These are phyloP conservation scores for Euphorbia lathyris DNA, from an alignment of 345 rosid species.

Conservation along the genomic window DNA sequence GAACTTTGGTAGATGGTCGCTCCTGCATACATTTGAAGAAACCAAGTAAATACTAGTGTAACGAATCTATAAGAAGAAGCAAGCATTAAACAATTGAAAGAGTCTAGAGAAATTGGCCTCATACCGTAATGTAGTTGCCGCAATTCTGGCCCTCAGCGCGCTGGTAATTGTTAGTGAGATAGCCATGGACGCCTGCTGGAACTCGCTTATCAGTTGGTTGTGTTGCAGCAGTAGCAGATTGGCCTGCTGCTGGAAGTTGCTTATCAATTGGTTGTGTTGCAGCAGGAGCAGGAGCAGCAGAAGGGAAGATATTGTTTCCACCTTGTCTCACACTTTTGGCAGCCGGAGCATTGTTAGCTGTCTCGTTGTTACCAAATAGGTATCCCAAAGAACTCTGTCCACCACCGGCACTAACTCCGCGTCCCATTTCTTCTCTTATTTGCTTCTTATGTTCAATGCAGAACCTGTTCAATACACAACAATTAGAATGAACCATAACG, in stretches of 20 bases:
- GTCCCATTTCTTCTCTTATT: conserved; percentile 18
- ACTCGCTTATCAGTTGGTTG: conserved; percentile 6
- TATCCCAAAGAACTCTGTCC: conserved; percentile 35
- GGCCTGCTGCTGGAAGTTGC: conserved; percentile 21
- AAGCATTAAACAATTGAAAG: neutral
- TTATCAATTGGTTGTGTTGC: conserved; percentile 12
- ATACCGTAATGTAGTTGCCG: conserved; percentile 35
- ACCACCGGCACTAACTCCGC: conserved; percentile 34
- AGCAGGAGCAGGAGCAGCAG: conserved; percentile 14
- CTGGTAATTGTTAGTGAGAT: conserved; percentile 25
- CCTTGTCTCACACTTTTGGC: neutral
- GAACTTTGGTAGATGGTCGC: conserved; percentile 22
- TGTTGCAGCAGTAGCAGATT: too few species aligned
- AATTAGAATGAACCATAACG: too few species aligned
- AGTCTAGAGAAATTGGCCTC: conserved; percentile 4
- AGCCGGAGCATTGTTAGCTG: neutral
- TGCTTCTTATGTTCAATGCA: neutral
- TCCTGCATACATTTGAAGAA: conserved; percentile 5
- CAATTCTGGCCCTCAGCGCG: conserved; percentile 32
- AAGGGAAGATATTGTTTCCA: conserved; percentile 4
- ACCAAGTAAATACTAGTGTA: neutral
- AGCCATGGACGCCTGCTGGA: conserved; percentile 27
- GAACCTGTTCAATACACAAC: neutral
- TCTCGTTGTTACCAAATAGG: conserved; percentile 21
- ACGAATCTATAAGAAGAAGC: neutral